Conservation (phyloP, 2,329 filamentous ascomycete species). For the Leptosphaerulina australis region DNA sequence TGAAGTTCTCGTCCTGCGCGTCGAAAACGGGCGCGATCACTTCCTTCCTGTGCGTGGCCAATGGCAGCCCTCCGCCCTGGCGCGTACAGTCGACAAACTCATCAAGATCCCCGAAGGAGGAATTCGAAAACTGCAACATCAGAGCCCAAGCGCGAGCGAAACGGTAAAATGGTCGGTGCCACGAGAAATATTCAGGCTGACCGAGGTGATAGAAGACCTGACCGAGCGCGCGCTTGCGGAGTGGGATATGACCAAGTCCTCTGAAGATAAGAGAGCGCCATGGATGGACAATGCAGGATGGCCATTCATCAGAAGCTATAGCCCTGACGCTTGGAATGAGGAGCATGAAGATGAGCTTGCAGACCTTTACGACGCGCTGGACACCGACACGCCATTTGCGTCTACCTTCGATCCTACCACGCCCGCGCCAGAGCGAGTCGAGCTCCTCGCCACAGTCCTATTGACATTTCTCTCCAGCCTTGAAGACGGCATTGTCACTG, state of each 20-base stretch:
- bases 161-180: conserved; percentile 79
- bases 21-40: conserved; percentile 84
- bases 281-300: conserved; percentile 63
- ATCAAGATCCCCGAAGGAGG: conserved; percentile 79
- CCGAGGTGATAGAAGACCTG: conserved; percentile 73
- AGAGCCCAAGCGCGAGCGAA: conserved; percentile 52
- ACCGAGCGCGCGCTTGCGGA: conserved; percentile 65
- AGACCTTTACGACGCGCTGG: conserved; percentile 68
- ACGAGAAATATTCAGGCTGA: conserved; percentile 86
- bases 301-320: conserved; percentile 59
- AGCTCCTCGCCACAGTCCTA: conserved; percentile 73
- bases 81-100: conserved; percentile 84
- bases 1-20: conserved; percentile 84
- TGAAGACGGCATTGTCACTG: conserved; percentile 77
- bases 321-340: conserved; percentile 52
- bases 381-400: conserved; percentile 68
- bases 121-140: conserved; percentile 72
- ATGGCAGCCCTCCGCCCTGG: conserved; percentile 84
- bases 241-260: conserved; percentile 63
- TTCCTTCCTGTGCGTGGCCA: conserved; percentile 80
- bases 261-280: conserved; percentile 49
- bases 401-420: conserved; percentile 65
- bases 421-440: conserved; percentile 70
- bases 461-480: conserved; percentile 76
- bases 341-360: conserved; percentile 53